Percentiles rank a stretch among this genome's conserved stretches.
phyloP scores from a whole-genome alignment of 2,329 filamentous ascomycete genomes.

The Sphaerulina musiva region DNA sequence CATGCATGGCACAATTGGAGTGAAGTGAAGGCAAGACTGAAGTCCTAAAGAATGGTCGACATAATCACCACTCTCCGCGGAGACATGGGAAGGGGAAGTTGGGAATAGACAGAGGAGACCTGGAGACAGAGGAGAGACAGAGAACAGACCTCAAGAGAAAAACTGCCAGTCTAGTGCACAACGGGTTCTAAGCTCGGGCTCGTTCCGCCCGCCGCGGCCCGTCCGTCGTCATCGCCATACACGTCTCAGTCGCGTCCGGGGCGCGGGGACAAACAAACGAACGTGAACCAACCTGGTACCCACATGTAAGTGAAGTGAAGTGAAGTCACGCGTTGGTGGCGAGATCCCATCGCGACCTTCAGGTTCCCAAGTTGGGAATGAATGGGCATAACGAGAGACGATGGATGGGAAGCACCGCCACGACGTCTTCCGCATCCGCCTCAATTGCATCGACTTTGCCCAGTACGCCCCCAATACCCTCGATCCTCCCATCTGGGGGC shows the following conservation, averaged over 20 bases:
- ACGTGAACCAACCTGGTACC: no score
- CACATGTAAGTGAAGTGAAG: no score
- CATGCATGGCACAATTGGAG: no score
- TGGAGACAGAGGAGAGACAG: no score
- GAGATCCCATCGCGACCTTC: not conserved
- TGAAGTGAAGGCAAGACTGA: no score
- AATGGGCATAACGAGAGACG: slow-evolving; percentile 8
- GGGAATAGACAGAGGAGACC: no score
- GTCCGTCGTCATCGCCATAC: not conserved
- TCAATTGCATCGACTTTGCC: slow-evolving; percentile 96
- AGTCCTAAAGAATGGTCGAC: no score
- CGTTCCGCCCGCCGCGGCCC: not conserved
- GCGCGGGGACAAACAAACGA: not conserved
- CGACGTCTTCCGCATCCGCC: slow-evolving; percentile 66
- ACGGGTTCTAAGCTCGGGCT: not conserved
- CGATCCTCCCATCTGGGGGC: slow-evolving; percentile 62
- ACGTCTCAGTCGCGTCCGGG: not conserved
- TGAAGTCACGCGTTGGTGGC: not conserved
- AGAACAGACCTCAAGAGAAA: no score
- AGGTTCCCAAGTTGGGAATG: no score
- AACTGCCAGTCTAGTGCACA: not conserved
- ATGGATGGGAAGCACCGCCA: slow-evolving; percentile 26
- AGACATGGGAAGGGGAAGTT: no score
- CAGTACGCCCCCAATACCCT: slow-evolving; percentile 71
- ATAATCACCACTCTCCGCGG: no score